phyloP scores from a whole-genome alignment of 139 green algal genomes.

The Dunaliella sp. region DNA sequence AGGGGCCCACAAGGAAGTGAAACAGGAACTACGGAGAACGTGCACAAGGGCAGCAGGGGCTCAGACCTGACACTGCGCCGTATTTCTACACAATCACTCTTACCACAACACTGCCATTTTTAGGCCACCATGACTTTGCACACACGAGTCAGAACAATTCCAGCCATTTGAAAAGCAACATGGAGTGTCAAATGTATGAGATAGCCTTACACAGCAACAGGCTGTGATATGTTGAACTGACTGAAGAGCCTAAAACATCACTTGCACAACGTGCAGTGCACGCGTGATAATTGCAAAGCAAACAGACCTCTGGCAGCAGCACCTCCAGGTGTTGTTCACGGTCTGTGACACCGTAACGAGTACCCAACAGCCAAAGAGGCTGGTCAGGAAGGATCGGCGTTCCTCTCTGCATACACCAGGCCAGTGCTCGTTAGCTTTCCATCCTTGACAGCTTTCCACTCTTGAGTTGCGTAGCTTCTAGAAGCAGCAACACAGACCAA shows the following conservation, averaged over 20 bases:
- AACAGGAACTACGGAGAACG: too few relatives aligned
- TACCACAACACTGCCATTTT: too few relatives aligned
- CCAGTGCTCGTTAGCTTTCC: neutral
- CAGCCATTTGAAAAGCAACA: too few relatives aligned
- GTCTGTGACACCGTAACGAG: conserved; percentile 28
- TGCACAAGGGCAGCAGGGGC: too few relatives aligned
- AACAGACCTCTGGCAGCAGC: conserved; percentile 3
- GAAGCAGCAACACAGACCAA: too few relatives aligned
- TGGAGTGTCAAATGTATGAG: neutral
- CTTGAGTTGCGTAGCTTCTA: too few relatives aligned
- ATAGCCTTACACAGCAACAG: neutral
- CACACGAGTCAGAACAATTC: neutral
- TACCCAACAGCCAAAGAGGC: conserved; percentile 47
- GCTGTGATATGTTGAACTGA: neutral
- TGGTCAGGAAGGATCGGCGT: neutral
- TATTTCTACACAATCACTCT: too few relatives aligned
- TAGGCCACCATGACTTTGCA: neutral
- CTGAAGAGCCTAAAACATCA: too few relatives aligned
- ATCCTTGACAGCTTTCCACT: neutral
- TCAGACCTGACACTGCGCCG: too few relatives aligned
- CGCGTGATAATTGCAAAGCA: too few relatives aligned
- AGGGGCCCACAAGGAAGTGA: too few relatives aligned
- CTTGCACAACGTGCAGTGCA: too few relatives aligned
- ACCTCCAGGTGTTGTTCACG: neutral
- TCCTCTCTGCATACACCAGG: neutral